These are phyloP conservation scores for Aspergillus kassunensis DNA, from an alignment of 495 filamentous ascomycete species.

Conservation along the genomic window DNA sequence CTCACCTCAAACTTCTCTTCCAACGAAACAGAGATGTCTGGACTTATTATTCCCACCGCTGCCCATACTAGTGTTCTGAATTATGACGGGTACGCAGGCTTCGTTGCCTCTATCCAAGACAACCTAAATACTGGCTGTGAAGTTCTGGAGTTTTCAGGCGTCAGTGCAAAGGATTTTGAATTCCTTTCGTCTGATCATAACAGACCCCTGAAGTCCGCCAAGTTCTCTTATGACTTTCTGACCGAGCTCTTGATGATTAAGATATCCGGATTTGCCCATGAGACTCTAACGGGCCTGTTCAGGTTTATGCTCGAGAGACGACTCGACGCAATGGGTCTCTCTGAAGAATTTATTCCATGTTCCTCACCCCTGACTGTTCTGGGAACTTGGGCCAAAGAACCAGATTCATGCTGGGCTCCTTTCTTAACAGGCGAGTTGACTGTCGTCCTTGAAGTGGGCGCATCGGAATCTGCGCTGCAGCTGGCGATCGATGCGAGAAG, in stretches of 20 bases:
- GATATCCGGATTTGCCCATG: slow-evolving; percentile 2
- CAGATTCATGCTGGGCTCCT: slow-evolving; percentile 1
- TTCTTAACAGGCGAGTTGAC: not conserved
- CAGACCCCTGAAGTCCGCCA: slow-evolving; percentile 2
- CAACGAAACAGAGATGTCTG: not conserved
- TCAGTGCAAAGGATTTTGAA: slow-evolving; percentile 5
- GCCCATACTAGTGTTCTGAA: not conserved
- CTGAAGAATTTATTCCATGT: not conserved
- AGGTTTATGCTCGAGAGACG: not conserved
- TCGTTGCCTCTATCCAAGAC: not conserved
- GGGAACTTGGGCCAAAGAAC: not conserved
- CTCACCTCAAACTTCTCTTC: not conserved
- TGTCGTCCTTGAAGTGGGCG: not conserved
- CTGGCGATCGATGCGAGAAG: slow-evolving; percentile 3
- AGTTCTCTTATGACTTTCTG: not conserved
- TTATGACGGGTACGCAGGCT: slow-evolving; percentile 1
- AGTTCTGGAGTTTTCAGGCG: slow-evolving; percentile 2
- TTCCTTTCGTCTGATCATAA: not conserved
- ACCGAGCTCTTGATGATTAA: not conserved
- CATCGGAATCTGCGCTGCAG: not conserved
- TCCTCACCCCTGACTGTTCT: not conserved
- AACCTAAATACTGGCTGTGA: not conserved
- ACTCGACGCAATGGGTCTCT: slow-evolving; percentile 1
- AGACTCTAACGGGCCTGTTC: slow-evolving; percentile 2
- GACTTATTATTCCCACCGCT: not conserved